A percentile compares a stretch with the other conserved stretches of the same genome.
These are phyloP conservation scores for Rosa rugosa DNA, from an alignment of 306 rosid species.

Conservation along the genomic window DNA sequence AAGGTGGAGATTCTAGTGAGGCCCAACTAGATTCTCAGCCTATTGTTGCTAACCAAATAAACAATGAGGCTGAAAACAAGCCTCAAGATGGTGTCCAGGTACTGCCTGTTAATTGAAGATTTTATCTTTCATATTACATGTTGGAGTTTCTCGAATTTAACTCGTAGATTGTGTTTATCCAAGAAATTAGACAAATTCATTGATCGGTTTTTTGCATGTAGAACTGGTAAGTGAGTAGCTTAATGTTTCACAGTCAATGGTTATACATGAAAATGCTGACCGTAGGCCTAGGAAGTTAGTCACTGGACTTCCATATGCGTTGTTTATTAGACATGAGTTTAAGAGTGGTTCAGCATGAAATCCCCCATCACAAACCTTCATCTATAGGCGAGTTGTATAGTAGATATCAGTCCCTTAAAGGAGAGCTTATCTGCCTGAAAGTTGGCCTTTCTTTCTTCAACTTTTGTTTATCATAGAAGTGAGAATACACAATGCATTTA, in stretches of 20 bases:
- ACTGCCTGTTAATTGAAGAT: not conserved
- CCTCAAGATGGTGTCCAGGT: constrained; percentile 56
- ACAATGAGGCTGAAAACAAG: constrained; percentile 48
- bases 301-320: not conserved
- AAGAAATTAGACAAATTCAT: not conserved
- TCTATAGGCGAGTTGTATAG: not conserved
- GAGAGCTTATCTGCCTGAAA: constrained; percentile 1
- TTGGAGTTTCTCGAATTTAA: not conserved
- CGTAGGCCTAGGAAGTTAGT: constrained; percentile 4
- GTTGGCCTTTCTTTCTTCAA: not conserved
- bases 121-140: not conserved
- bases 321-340: not conserved
- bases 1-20: constrained; percentile 24
- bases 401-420: not conserved
- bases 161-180: not conserved
- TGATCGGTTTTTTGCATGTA: not conserved
- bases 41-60: constrained; percentile 43
- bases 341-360: constrained; percentile 19
- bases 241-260: constrained; percentile 16
- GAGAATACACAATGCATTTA: constrained; percentile 6
- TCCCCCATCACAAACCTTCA: not conserved
- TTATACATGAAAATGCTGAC: not conserved
- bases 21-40: constrained; percentile 35
- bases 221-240: not conserved
- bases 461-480: not conserved